Conservation (phyloP, 352 stramenopile species). For the Phytopythium ostracodes region DNA sequence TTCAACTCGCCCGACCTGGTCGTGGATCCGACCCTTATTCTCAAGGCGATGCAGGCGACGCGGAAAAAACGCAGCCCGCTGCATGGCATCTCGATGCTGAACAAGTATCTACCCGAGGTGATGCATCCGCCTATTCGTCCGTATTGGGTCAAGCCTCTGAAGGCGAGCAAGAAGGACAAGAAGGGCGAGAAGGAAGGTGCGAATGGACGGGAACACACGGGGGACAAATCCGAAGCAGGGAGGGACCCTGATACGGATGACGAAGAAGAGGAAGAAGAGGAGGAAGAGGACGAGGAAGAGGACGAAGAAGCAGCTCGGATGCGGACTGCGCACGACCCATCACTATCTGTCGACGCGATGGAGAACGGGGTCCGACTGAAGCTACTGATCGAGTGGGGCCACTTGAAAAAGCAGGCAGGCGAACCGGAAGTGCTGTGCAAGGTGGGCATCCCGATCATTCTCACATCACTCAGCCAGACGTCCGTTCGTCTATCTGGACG, state of each 20-base stretch:
- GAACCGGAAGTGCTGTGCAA: conserved; percentile 77
- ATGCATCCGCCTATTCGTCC: conserved; percentile 74
- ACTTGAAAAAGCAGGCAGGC: conserved; percentile 64
- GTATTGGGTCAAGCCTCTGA: conserved; percentile 67
- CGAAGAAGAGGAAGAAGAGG: conserved; percentile 29
- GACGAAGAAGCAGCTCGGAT: conserved; percentile 43
- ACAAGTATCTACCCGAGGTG: conserved; percentile 52
- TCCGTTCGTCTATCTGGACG: conserved; percentile 65
- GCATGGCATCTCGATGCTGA: conserved; percentile 55
- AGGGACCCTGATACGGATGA: conserved; percentile 19
- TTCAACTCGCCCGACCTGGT: conserved; percentile 34
- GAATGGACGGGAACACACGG: conserved; percentile 8
- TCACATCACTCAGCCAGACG: conserved; percentile 78
- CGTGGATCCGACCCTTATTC: conserved; percentile 60
- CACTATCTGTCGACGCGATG: conserved; percentile 79
- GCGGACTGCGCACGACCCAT: conserved; percentile 63
- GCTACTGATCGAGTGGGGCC: conserved; percentile 73
- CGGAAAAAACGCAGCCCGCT: conserved; percentile 41
- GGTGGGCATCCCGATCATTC: conserved; percentile 79
- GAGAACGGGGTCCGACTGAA: conserved; percentile 81
- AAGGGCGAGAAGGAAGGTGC: conserved; percentile 11
- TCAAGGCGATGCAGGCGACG: conserved; percentile 66
- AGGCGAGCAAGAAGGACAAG: conserved; percentile 19
- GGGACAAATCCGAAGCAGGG: conserved; percentile 7
- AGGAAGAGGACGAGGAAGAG: conserved; percentile 57